Base-by-base conservation (phyloP, 257 asterid genomes). In the Salvia hispanica region DNA sequence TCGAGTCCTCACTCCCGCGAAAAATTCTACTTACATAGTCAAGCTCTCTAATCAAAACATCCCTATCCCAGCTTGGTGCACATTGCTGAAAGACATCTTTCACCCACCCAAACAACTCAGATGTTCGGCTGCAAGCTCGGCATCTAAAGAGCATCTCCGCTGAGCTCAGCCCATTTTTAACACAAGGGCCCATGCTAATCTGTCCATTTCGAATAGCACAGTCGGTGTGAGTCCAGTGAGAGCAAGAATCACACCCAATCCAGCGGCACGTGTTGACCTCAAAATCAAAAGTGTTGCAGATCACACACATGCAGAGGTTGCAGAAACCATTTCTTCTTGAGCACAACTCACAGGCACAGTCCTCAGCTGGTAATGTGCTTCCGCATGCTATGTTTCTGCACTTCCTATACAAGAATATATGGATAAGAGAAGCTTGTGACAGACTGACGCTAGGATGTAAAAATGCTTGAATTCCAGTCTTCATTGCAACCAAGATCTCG, bases 161-260 rank as follows among this genome's bases (percentile, higher is more conserved):
- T 9, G 86, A 84, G 80, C 84, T 82, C 31, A 80, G 34, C 14
- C 95, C 95, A 64, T 71, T 86, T 72, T 83, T 90, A 65, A 77
- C 88, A 64, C 82, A 79, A 21, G 95, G 80, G 9, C 95, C 96
- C 91, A 78, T 88, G 37, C 92, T 89, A 69, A 93, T 86, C 77
- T 66, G 96, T 47, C 89, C 89, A 80, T 85, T 88, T 45, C 85
- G 86, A 74, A 93, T 90, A 63, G 98, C 96, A 80, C 98, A 93
- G 71, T 93, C 98, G 0, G 96, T 93, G 77, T 93, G 98, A 58
- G 98, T 93, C 98, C 98, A 93, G 72, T 93, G 98, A 66, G 97
- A 93, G 74, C 98, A 93, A 31, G 71, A 69, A 81, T 93, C 98
- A 63, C 98, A 93, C 42, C 97, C 98, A 14, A 93, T 77, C 98